Evolutionary conservation across 208 protist species (phyloP).

Genomic region (Leishmania guyanensis): DNA sequence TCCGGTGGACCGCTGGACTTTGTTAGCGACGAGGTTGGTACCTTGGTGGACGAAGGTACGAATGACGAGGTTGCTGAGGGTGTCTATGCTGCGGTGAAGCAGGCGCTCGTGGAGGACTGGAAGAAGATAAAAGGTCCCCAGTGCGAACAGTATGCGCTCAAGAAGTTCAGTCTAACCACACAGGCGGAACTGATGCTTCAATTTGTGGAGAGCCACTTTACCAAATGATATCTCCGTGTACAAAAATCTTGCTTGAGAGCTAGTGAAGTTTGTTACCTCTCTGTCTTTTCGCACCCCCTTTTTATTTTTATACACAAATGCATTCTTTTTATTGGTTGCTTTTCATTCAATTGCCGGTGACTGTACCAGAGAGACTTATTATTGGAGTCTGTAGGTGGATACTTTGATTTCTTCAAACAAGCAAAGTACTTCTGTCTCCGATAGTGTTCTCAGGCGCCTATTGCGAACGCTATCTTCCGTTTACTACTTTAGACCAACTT

Average conservation of each 20-base stretch:
- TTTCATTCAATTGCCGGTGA: neutral
- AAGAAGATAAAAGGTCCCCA: constrained; percentile 66
- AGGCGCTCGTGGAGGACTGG: constrained; percentile 71
- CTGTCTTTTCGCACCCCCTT: neutral
- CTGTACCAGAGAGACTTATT: neutral
- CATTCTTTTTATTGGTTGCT: constrained; percentile 4
- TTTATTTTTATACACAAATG: neutral
- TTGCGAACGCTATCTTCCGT: neutral
- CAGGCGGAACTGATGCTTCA: constrained; percentile 61
- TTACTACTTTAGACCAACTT: neutral
- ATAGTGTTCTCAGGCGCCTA: neutral
- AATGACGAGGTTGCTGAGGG: constrained; percentile 51
- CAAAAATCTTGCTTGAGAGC: neutral
- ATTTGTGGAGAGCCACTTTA: constrained; percentile 55
- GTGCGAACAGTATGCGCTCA: constrained; percentile 57
- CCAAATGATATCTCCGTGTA: neutral
- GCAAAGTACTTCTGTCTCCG: neutral
- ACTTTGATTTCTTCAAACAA: neutral
- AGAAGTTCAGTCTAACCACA: constrained; percentile 57
- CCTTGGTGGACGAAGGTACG: constrained; percentile 65
- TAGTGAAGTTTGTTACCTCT: neutral
- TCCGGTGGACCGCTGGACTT: constrained; percentile 83
- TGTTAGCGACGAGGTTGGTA: constrained; percentile 65
- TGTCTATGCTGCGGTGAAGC: constrained; percentile 52
- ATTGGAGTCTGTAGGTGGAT: neutral